phyloP scores from a whole-genome alignment of 2,329 filamentous ascomycete genomes.

The Colletotrichum sidae region DNA sequence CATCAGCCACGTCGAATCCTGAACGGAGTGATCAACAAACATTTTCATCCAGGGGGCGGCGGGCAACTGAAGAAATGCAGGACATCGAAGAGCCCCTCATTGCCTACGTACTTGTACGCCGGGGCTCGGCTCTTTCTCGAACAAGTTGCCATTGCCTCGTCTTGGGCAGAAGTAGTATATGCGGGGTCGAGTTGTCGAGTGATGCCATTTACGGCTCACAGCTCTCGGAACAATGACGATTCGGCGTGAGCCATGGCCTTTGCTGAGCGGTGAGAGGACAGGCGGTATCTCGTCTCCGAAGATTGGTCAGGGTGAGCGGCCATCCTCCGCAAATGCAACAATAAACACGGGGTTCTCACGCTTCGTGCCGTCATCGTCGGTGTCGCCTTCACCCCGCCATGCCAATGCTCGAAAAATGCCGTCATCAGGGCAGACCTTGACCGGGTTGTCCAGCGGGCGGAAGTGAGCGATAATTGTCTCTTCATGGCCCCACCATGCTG shows the following conservation, averaged over 20 bases:
- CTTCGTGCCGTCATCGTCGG: slow-evolving; percentile 17
- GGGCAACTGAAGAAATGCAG: slow-evolving; percentile 32
- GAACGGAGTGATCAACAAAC: slow-evolving; percentile 28
- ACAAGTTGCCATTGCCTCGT: slow-evolving; percentile 23
- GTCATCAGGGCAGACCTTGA: slow-evolving; percentile 24
- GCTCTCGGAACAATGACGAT: background rate
- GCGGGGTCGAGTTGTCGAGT: slow-evolving; percentile 13
- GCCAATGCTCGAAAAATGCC: slow-evolving; percentile 23
- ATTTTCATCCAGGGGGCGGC: slow-evolving; percentile 16
- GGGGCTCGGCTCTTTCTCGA: slow-evolving; percentile 8
- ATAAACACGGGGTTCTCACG: background rate
- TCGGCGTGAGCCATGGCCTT: background rate
- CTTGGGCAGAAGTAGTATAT: slow-evolving; percentile 13
- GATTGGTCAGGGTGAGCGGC: slow-evolving; percentile 14
- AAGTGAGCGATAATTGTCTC: slow-evolving; percentile 24
- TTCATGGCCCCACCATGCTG: slow-evolving; percentile 21
- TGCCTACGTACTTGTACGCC: background rate
- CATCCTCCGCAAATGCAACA: slow-evolving; percentile 6
- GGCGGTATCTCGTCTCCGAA: slow-evolving; percentile 17
- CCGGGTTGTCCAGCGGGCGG: slow-evolving; percentile 5
- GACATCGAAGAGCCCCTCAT: slow-evolving; percentile 4
- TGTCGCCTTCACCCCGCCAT: slow-evolving; percentile 27
- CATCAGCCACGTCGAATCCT: slow-evolving; percentile 34
- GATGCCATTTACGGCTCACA: slow-evolving; percentile 28
- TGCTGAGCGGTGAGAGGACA: slow-evolving; percentile 30